A percentile compares a stretch with the other conserved stretches of the same genome.
Conservation (phyloP, 2,329 filamentous ascomycete genomes). For the Fusarium robinianum region DNA sequence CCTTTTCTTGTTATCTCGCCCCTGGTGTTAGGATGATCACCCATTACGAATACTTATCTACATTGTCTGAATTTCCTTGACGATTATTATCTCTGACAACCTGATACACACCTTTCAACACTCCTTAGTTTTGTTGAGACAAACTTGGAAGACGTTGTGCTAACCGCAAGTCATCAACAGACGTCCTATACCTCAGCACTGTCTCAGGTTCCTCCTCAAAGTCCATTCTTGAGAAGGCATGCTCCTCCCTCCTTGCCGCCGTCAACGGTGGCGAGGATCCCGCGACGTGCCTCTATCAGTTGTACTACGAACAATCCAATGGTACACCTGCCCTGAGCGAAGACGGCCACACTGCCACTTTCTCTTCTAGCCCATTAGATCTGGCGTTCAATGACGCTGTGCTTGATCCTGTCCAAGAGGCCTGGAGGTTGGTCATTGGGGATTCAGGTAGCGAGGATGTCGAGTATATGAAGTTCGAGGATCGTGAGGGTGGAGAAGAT, state of each 20-base stretch:
- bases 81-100: constrained; percentile 85
- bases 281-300: constrained; percentile 51
- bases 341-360: constrained; percentile 54
- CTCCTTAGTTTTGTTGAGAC: constrained; percentile 12
- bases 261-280: constrained; percentile 35
- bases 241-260: constrained; percentile 48
- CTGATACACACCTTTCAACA: constrained; percentile 64
- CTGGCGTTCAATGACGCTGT: constrained; percentile 75
- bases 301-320: constrained; percentile 60
- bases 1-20: constrained; percentile 24
- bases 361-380: constrained; percentile 64
- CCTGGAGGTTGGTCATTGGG: constrained; percentile 70
- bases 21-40: constrained; percentile 78
- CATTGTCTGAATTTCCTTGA: constrained; percentile 98
- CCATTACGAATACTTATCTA: constrained; percentile 96
- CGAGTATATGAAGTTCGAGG: constrained; percentile 78
- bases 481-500: constrained; percentile 68
- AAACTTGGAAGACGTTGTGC: constrained; percentile 31
- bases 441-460: constrained; percentile 48
- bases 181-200: constrained; percentile 46
- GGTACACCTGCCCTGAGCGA: constrained; percentile 33
- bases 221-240: constrained; percentile 45
- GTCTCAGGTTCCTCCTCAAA: constrained; percentile 42
- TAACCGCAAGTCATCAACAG: constrained; percentile 41
- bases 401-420: constrained; percentile 67